phyloP scores from a whole-genome alignment of 495 filamentous ascomycete species.

The Annulohypoxylon maeteangense region DNA sequence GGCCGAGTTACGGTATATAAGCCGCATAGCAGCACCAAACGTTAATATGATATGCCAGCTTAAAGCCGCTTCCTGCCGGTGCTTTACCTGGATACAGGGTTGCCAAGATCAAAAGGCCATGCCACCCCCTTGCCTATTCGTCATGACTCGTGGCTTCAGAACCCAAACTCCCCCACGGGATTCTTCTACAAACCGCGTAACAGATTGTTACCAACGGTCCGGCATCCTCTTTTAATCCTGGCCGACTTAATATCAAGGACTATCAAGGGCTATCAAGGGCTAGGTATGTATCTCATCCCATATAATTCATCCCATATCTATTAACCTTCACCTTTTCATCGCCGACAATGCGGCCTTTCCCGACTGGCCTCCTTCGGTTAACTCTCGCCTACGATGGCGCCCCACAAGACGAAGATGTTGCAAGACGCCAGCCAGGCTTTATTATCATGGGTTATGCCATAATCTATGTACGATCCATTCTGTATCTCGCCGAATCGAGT shows the following conservation, averaged over 20 bases:
- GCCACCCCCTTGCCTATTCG: conserved; percentile 23
- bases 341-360: conserved; percentile 7
- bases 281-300: conserved; percentile 15
- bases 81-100: conserved; percentile 35
- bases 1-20: conserved; percentile 33
- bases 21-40: conserved; percentile 34
- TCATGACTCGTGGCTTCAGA: conserved; percentile 23
- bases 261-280: conserved; percentile 4
- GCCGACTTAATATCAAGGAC: no score
- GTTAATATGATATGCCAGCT: conserved; percentile 34
- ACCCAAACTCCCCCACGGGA: conserved; percentile 22
- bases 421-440: background rate
- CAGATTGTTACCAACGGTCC: conserved; percentile 26
- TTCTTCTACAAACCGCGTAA: conserved; percentile 34
- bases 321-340: conserved; percentile 1
- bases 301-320: conserved; percentile 24
- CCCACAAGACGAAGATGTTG: conserved; percentile 5
- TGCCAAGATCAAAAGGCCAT: conserved; percentile 31
- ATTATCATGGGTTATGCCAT: background rate
- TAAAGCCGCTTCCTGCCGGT: conserved; percentile 21
- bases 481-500: conserved; percentile 1
- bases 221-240: conserved; percentile 18
- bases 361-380: conserved; percentile 15
- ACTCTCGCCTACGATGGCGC: conserved; percentile 2
- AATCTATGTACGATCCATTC: background rate